Evolutionary conservation across 805 yeast species (phyloP).

Genomic region (Myxozyma vanderwaltii): DNA sequence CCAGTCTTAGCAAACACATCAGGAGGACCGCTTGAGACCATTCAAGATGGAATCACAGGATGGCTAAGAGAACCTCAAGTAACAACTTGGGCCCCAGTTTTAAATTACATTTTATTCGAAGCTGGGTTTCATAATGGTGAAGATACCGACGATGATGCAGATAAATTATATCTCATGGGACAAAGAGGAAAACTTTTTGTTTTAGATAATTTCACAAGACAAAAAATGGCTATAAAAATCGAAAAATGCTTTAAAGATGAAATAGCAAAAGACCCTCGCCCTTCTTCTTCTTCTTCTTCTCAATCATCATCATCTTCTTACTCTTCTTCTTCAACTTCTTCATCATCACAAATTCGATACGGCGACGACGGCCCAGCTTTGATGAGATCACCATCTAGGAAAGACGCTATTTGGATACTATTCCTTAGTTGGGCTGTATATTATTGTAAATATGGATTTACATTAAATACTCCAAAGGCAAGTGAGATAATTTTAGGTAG

Average conservation of each 20-base stretch:
- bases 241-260: constrained; percentile 13
- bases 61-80: constrained; percentile 44
- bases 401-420: constrained; percentile 21
- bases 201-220: constrained; percentile 39
- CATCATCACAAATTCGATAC: background rate
- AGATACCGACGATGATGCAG: constrained; percentile 3
- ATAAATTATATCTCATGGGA: constrained; percentile 39
- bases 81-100: constrained; percentile 44
- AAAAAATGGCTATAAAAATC: constrained; percentile 24
- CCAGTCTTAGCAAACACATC: constrained; percentile 84
- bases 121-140: too few relatives aligned
- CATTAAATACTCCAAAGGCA: constrained; percentile 9
- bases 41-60: constrained; percentile 46
- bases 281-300: background rate
- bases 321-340: background rate
- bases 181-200: constrained; percentile 41
- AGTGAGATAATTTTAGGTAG: constrained; percentile 12
- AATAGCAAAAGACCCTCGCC: background rate
- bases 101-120: constrained; percentile 38
- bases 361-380: constrained; percentile 10
- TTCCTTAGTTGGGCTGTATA: constrained; percentile 24
- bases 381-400: constrained; percentile 4
- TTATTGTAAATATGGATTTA: constrained; percentile 30
- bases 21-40: constrained; percentile 93
- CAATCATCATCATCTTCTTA: background rate